Conservation (phyloP, 768 basidiomycete genomes). For the Kwoniella sp. region DNA sequence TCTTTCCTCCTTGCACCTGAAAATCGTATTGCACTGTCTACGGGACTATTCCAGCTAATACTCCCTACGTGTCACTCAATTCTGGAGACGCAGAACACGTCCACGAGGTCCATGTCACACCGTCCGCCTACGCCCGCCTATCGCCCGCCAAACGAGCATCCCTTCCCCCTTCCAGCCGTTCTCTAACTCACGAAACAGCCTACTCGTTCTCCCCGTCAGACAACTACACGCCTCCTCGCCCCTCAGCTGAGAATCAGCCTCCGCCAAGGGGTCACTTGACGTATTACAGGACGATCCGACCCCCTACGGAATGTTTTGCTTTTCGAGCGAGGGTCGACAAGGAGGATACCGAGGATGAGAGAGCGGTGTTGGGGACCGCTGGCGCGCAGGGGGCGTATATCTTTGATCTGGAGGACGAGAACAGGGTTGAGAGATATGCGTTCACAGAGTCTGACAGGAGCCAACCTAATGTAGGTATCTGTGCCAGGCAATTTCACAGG, state of each 20-base stretch:
- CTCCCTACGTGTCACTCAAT: neutral
- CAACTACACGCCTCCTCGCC: conserved; percentile 2
- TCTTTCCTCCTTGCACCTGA: too few species aligned
- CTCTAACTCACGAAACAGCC: conserved; percentile 11
- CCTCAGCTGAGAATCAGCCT: neutral
- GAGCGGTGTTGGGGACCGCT: conserved; percentile 35
- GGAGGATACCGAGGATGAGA: conserved; percentile 28
- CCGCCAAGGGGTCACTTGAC: conserved; percentile 41
- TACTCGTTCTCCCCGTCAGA: conserved; percentile 14
- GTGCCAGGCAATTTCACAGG: too few species aligned
- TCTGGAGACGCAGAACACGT: conserved; percentile 15
- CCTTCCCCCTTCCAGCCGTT: conserved; percentile 3
- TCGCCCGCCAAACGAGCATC: neutral
- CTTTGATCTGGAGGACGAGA: conserved; percentile 22
- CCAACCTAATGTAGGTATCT: conserved; percentile 13
- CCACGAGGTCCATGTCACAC: conserved; percentile 41
- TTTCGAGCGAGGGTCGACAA: conserved; percentile 43
- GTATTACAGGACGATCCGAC: conserved; percentile 32
- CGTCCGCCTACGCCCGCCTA: conserved; percentile 25
- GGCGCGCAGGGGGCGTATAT: conserved; percentile 37
- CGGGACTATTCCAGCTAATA: neutral
- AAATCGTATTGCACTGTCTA: too few species aligned
- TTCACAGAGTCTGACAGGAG: neutral
- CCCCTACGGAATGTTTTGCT: conserved; percentile 36
- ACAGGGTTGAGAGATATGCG: neutral